A percentile compares a stretch with the other conserved stretches of the same genome.
Evolutionary conservation across 768 basidiomycete genomes (phyloP).

Genomic region (Boletellus sp.): DNA sequence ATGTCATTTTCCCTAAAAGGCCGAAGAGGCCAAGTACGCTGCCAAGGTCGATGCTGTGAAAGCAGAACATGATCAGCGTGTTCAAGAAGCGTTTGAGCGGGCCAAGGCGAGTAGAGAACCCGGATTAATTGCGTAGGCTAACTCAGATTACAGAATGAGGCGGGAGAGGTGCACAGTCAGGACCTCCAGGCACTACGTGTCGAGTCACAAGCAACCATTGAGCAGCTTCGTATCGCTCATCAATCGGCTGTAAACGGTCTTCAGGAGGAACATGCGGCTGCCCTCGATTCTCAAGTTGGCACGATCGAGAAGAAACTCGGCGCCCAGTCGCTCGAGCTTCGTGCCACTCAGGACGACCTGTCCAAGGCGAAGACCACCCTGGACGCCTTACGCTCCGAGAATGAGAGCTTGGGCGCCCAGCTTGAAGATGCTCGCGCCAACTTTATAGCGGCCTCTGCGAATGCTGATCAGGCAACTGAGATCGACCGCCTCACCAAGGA

Average conservation of each 20-base stretch:
- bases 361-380: constrained; percentile 64
- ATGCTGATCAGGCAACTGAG: constrained; percentile 51
- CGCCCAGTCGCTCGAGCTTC: constrained; percentile 65
- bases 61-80: constrained; percentile 55
- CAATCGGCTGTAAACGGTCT: constrained; percentile 57
- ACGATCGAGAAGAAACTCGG: constrained; percentile 60
- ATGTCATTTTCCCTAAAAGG: constrained; percentile 36
- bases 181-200: constrained; percentile 71
- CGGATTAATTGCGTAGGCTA: background rate
- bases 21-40: constrained; percentile 65
- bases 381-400: constrained; percentile 50
- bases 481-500: constrained; percentile 55
- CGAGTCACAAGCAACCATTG: constrained; percentile 60
- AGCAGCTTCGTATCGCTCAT: constrained; percentile 65
- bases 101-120: constrained; percentile 56
- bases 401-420: constrained; percentile 55
- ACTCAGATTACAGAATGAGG: constrained; percentile 53
- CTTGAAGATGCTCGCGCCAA: constrained; percentile 58
- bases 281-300: constrained; percentile 53
- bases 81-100: constrained; percentile 69
- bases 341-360: constrained; percentile 82
- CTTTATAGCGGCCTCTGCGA: constrained; percentile 38
- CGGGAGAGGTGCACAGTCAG: constrained; percentile 60
- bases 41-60: constrained; percentile 64
- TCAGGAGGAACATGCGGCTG: constrained; percentile 59